Evolutionary conservation across 2,329 filamentous ascomycete genomes (phyloP).

Genomic region (Paraconiothyrium brasiliense): DNA sequence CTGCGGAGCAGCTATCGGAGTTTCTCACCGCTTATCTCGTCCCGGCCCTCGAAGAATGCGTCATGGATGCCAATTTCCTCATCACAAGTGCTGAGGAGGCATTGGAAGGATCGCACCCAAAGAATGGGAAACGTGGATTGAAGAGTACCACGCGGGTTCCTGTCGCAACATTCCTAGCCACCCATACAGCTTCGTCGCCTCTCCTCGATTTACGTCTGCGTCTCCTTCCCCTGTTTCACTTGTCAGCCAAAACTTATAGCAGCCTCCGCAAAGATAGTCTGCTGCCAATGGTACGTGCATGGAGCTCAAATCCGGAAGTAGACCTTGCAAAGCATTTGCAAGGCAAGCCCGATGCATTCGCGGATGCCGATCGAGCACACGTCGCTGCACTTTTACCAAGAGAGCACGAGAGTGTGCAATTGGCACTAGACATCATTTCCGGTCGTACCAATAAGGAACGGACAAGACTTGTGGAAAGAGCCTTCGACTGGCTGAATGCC

Average conservation of each 20-base stretch:
- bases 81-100: conserved; percentile 68
- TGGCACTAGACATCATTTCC: conserved; percentile 62
- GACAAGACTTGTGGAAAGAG: conserved; percentile 67
- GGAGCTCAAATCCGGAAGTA: conserved; percentile 66
- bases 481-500: conserved; percentile 74
- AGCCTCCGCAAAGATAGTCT: conserved; percentile 76
- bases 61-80: conserved; percentile 80
- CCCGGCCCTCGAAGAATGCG: conserved; percentile 83
- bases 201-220: conserved; percentile 73
- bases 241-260: conserved; percentile 76
- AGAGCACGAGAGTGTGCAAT: conserved; percentile 65
- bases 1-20: conserved; percentile 65
- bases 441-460: conserved; percentile 56
- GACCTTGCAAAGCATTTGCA: conserved; percentile 63
- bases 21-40: conserved; percentile 72
- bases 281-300: conserved; percentile 77
- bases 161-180: conserved; percentile 76
- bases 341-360: conserved; percentile 58
- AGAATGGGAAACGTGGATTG: conserved; percentile 45
- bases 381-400: conserved; percentile 64
- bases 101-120: conserved; percentile 63
- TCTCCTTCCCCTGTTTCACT: conserved; percentile 76
- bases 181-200: conserved; percentile 76
- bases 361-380: conserved; percentile 63
- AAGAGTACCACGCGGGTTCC: conserved; percentile 71